phyloP scores from a whole-genome alignment of 2,329 filamentous ascomycete species.

The Nannizzia gypsea region DNA sequence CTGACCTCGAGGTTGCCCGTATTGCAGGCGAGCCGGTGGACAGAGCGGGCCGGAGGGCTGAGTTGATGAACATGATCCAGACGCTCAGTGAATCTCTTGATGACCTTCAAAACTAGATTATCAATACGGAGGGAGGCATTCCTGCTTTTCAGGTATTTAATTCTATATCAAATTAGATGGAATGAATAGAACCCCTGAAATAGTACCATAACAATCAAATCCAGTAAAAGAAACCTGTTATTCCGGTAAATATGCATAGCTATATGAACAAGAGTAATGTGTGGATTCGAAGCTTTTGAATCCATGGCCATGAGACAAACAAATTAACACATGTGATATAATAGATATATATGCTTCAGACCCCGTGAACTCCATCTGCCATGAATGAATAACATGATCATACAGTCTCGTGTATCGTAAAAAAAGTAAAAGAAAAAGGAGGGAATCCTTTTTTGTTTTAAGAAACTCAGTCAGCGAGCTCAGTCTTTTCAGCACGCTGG shows the following conservation, averaged over 20 bases:
- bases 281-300: background rate
- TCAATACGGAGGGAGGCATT: background rate
- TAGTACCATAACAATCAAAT: too few species aligned
- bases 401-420: background rate
- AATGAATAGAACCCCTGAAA: too few species aligned
- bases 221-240: too few species aligned
- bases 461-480: background rate
- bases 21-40: conserved; percentile 1
- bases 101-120: background rate
- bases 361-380: background rate
- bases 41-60: background rate
- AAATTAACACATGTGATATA: background rate
- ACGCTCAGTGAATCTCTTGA: background rate
- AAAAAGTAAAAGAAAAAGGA: background rate
- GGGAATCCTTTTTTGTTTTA: background rate
- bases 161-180: too few species aligned
- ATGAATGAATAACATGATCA: background rate
- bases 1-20: conserved; percentile 2
- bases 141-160: background rate
- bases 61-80: background rate
- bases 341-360: background rate
- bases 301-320: background rate
- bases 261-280: background rate
- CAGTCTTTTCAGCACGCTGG: background rate
- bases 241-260: background rate